Evolutionary conservation across 2,329 filamentous ascomycete species (phyloP), one percentile per base, ranked within the genome.

Genomic region (Pezicula rhizophila): DNA sequence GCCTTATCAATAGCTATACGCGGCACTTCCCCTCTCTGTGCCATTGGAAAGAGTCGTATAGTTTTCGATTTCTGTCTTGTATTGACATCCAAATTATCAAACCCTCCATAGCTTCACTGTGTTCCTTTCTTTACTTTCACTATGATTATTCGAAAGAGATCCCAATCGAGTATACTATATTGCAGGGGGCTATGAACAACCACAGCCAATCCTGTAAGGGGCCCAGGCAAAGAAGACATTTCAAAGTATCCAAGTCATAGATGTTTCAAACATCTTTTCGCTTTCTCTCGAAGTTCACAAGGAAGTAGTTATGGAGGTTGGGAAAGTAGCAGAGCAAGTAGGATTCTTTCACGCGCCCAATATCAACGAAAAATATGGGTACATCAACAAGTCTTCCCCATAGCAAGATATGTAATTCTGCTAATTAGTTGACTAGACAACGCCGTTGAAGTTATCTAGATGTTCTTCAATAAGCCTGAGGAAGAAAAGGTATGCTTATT

Each of bases 321-420:
- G 35, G 15, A 41, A 33, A 31, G 35, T 37, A 41, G 37, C 45
- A 25, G 25, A 31, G 37, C 25, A 47, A 26, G 43, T 45, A 4
- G 69, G 69, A 0, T 72, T 72, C 55, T 71, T 72, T 53, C 71
- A 71, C 48, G 59, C 70, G n/a, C n/a, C 69, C 44, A 66, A 66
- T 1, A 64, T 69, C 5, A 43, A 60, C 1, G 50, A 62, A 25
- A 55, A 58, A 20, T 8, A 40, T 40, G n/a, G 38, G 15, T 40
- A 23, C 15, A 10, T 31, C 7, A 10, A 31, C 15, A 8, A 5
- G 23, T 17, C 17, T 18, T 40, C 4, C 14, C 8, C 14, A 18
- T 17, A 20, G 17, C 23, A 11, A 17, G 15, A 17, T 17, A 20
- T 5, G 6, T 2, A 12, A 40, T 23, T 15, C 17, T 23, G 23